A percentile compares a stretch with the other conserved stretches of the same genome.
phyloP scores from a whole-genome alignment of 1,284 basidiomycete genomes.

The Irpex lacteus region DNA sequence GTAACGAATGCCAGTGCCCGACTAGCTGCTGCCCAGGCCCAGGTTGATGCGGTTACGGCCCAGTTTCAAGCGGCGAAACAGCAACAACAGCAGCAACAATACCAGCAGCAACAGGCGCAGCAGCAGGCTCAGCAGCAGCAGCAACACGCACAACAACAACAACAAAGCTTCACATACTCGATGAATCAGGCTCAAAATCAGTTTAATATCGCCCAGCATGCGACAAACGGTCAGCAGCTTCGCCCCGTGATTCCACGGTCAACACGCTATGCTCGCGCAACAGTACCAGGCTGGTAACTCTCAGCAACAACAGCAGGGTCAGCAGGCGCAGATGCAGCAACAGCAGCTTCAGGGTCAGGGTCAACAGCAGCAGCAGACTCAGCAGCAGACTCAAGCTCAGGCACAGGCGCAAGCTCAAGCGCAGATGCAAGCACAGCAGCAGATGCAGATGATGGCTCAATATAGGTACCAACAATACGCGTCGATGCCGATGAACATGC shows the following conservation, averaged over 20 bases:
- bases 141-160: slow-evolving; percentile 9
- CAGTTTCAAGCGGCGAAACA: slow-evolving; percentile 8
- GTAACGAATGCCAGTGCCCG: background rate
- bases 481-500: slow-evolving; percentile 22
- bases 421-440: slow-evolving; percentile 12
- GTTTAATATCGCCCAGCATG: background rate
- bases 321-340: background rate
- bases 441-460: slow-evolving; percentile 29
- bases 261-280: background rate
- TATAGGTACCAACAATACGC: slow-evolving; percentile 30
- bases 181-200: background rate
- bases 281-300: background rate
- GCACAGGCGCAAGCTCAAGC: slow-evolving; percentile 7
- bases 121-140: background rate
- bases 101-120: slow-evolving; percentile 3
- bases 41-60: background rate
- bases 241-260: slow-evolving; percentile 3
- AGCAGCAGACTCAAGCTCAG: slow-evolving; percentile 16
- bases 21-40: background rate
- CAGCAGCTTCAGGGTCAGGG: slow-evolving; percentile 1
- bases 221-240: background rate
- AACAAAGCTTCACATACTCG: background rate
- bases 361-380: slow-evolving; percentile 7
- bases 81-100: slow-evolving; percentile 5
- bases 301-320: slow-evolving; percentile 9